Evolutionary conservation across 352 stramenopile species (phyloP), one percentile per base, ranked within the genome.

Genomic region (Pythium sp.): DNA sequence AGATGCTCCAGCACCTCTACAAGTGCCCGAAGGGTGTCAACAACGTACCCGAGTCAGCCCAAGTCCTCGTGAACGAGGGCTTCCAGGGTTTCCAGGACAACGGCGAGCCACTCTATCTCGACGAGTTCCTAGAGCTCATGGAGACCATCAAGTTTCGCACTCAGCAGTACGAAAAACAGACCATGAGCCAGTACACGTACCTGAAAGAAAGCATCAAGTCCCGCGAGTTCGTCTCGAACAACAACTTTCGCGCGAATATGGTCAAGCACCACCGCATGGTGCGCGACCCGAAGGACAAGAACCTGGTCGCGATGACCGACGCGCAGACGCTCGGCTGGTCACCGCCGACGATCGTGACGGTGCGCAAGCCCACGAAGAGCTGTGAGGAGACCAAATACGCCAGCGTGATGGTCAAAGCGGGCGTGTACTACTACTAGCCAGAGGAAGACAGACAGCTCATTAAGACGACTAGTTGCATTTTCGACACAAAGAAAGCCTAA

Each of bases 321-420:
- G 43, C 83, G 20, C 75, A 88, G 59, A 76, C 74, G 24, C 65
- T 87, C 34, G 81, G 81, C 12, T 92, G 83, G 83, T 72, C 74
- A 18, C 65, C 75, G 56, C 80, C 80, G 20, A 87, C 80, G 32
- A 84, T 78, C 20, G 51, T 70, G 61, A 77, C 71, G 20, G 73
- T 78, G 70, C 79, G 81, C 22, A 72, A 76, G 28, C 79, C 81
- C 15, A 92, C 64, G 22, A 85, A 85, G 57, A 92, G 81, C 71
- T 92, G 83, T 65, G 83, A 90, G 32, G 83, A 92, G 61, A 92
- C 83, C 8, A 72, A 75, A 28, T 89, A 79, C 69, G 81, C 83
- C 30, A 87, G 79, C 72, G 83, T 81, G 58, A 92, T 90, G 81
- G 78, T 90, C 67, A 92, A 92, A 65, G 83, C 81, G 2, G 83